These are phyloP conservation scores for Myxozyma neotropica DNA, from an alignment of 805 yeast genomes.

Conservation along the genomic window DNA sequence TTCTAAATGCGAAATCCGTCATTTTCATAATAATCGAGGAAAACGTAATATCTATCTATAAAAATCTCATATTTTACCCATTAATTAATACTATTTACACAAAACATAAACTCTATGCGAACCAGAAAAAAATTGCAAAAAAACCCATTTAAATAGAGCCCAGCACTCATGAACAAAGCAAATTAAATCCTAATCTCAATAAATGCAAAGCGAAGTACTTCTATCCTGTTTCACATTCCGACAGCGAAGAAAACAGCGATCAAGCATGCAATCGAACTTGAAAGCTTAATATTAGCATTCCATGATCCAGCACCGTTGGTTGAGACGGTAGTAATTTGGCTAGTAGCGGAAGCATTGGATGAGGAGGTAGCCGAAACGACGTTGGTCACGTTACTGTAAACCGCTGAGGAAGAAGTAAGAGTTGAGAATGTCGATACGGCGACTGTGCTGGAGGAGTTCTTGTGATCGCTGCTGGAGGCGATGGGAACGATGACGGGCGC, in stretches of 20 bases:
- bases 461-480: no score
- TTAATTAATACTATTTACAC: no score
- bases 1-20: no score
- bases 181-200: no score
- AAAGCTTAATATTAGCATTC: background rate
- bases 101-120: no score
- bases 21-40: no score
- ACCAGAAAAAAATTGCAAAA: no score
- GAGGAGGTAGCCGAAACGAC: background rate
- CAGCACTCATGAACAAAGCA: no score
- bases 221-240: background rate
- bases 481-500: background rate
- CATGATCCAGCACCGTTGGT: constrained; percentile 3
- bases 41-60: no score
- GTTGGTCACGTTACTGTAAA: background rate
- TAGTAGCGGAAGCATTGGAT: background rate
- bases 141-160: no score
- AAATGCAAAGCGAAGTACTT: no score
- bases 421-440: background rate
- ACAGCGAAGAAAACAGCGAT: background rate
- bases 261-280: constrained; percentile 1
- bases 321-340: background rate
- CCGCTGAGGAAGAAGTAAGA: background rate
- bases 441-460: background rate
- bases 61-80: no score